A percentile compares a stretch with the other conserved stretches of the same genome.
These are phyloP conservation scores for Cenchrus purpureus DNA, from an alignment of 176 grass and related monocot genomes.

Conservation along the genomic window DNA sequence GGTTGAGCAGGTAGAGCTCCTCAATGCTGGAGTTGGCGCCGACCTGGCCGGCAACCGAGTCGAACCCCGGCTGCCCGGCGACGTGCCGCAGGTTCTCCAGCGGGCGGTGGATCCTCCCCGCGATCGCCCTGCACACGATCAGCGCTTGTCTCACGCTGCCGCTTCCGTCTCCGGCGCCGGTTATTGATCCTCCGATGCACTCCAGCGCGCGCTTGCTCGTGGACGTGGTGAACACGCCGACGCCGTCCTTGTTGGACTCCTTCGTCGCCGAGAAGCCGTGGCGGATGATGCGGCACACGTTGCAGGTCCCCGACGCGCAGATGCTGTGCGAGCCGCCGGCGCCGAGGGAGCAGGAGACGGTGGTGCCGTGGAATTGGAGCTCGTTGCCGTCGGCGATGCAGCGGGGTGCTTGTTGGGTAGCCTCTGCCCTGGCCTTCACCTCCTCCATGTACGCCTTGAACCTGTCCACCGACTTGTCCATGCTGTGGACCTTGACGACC, in stretches of 20 bases:
- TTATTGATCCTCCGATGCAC: conserved; percentile 1
- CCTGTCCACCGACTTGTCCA: conserved; percentile 51
- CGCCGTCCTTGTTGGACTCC: conserved; percentile 46
- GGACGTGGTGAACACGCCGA: conserved; percentile 73
- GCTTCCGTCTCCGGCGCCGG: neutral
- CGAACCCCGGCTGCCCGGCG: conserved; percentile 59
- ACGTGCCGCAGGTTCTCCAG: conserved; percentile 59
- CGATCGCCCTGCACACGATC: conserved; percentile 77
- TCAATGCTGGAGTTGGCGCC: conserved; percentile 57
- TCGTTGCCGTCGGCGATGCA: conserved; percentile 90
- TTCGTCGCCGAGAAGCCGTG: conserved; percentile 64
- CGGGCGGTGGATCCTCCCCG: conserved; percentile 74
- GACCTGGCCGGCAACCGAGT: conserved; percentile 72
- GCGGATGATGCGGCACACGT: conserved; percentile 70
- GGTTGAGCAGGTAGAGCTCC: conserved; percentile 74
- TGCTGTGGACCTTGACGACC: conserved; percentile 75
- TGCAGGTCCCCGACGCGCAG: conserved; percentile 59
- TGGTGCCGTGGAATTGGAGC: conserved; percentile 77
- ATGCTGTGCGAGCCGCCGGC: conserved; percentile 49
- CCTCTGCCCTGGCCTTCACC: conserved; percentile 61
- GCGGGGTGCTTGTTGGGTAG: conserved; percentile 72
- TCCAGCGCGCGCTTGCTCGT: conserved; percentile 73
- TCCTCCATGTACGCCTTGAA: conserved; percentile 72
- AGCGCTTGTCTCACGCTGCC: conserved; percentile 44
- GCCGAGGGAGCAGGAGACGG: conserved; percentile 64